A percentile compares a stretch with the other conserved stretches of the same genome.
phyloP scores from a whole-genome alignment of 2,329 filamentous ascomycete genomes.

The Proliferodiscus dingleyae region DNA sequence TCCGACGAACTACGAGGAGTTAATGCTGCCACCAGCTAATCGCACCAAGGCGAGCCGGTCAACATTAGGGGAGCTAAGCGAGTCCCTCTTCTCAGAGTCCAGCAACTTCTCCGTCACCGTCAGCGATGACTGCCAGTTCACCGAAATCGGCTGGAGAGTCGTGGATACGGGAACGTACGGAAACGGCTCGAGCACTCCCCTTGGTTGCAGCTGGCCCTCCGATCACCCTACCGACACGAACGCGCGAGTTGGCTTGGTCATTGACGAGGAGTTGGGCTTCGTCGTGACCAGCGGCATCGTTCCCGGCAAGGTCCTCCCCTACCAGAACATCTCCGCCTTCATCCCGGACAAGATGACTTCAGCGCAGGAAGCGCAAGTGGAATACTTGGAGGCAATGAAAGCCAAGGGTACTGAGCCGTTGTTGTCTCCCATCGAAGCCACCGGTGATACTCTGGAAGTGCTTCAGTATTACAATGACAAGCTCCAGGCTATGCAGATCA shows the following conservation, averaged over 20 bases:
- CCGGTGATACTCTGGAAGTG: slow-evolving; percentile 21
- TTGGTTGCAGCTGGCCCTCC: slow-evolving; percentile 17
- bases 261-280: slow-evolving; percentile 21
- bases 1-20: slow-evolving; percentile 13
- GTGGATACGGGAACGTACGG: slow-evolving; percentile 19
- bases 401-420: slow-evolving; percentile 11
- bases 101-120: slow-evolving; percentile 12
- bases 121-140: slow-evolving; percentile 19
- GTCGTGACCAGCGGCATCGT: slow-evolving; percentile 20
- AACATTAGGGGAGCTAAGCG: slow-evolving; percentile 9
- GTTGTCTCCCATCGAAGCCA: slow-evolving; percentile 15
- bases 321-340: slow-evolving; percentile 17
- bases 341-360: slow-evolving; percentile 15
- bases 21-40: slow-evolving; percentile 19
- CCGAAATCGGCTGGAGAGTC: slow-evolving; percentile 20
- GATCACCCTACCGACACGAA: slow-evolving; percentile 18
- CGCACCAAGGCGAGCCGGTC: slow-evolving; percentile 17
- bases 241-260: slow-evolving; percentile 16
- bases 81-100: slow-evolving; percentile 12
- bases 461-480: slow-evolving; percentile 20
- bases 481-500: slow-evolving; percentile 24
- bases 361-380: slow-evolving; percentile 19
- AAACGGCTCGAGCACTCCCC: slow-evolving; percentile 15
- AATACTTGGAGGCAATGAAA: slow-evolving; percentile 14
- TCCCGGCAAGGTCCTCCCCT: slow-evolving; percentile 19